phyloP scores from a whole-genome alignment of 352 stramenopile genomes.

The Blastocystis hominis region DNA sequence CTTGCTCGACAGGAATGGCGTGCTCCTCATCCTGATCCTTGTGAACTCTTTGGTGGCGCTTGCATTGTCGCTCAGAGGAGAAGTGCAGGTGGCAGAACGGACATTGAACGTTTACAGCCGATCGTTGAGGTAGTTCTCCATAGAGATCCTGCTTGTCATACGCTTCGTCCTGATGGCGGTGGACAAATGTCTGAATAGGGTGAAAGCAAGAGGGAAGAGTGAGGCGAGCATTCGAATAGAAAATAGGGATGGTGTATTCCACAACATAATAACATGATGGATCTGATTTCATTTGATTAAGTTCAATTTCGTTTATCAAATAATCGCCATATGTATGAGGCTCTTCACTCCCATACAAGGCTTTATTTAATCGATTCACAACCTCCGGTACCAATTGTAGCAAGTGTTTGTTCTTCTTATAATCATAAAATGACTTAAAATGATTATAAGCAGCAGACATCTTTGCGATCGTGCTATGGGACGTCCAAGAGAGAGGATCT shows the following conservation, averaged over 20 bases:
- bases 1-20: neutral
- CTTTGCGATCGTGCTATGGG: neutral
- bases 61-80: neutral
- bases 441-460: neutral
- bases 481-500: neutral
- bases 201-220: neutral
- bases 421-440: neutral
- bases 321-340: neutral
- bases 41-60: neutral
- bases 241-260: neutral
- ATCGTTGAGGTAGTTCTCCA: neutral
- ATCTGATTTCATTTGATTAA: neutral
- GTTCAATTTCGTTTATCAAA: neutral
- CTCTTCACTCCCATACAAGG: neutral
- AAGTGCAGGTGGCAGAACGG: neutral
- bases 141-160: neutral
- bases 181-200: neutral
- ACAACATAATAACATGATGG: neutral
- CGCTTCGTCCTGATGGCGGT: neutral
- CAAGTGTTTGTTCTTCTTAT: neutral
- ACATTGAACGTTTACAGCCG: neutral
- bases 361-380: neutral
- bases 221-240: neutral
- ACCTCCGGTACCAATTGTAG: neutral
- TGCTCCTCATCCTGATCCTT: neutral